A percentile compares a stretch with the other conserved stretches of the same genome.
Evolutionary conservation across 192 early-diverging fungal species (phyloP).

Genomic region (Umbelopsis sp.): DNA sequence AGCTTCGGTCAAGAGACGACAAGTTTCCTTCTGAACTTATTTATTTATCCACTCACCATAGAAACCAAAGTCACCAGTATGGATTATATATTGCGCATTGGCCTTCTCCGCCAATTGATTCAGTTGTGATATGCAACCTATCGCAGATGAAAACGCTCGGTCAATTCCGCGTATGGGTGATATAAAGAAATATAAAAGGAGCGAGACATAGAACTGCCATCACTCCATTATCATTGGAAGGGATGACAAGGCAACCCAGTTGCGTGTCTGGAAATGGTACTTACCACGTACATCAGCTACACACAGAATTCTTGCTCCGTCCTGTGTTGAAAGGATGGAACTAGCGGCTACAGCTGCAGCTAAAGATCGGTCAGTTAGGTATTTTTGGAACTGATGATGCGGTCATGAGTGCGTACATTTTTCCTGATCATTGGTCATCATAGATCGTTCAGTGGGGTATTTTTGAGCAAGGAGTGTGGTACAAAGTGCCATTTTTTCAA

Average conservation of each 20-base stretch:
- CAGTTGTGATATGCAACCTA: slow-evolving; percentile 59
- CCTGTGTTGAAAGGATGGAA: slow-evolving; percentile 26
- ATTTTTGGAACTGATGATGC: background rate
- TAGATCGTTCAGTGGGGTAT: slow-evolving; percentile 10
- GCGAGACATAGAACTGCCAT: background rate
- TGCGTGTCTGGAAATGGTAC: too few species aligned
- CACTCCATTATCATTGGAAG: background rate
- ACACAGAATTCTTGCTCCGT: slow-evolving; percentile 50
- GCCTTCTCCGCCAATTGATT: slow-evolving; percentile 56
- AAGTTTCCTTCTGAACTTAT: background rate
- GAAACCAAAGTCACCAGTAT: slow-evolving; percentile 65
- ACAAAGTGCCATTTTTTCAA: slow-evolving; percentile 18
- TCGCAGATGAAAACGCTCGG: background rate
- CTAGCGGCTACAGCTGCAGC: background rate
- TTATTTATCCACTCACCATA: slow-evolving; percentile 46
- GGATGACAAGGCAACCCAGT: too few species aligned
- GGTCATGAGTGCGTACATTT: background rate
- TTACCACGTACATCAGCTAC: slow-evolving; percentile 55
- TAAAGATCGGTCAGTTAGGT: background rate
- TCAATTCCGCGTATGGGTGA: slow-evolving; percentile 1
- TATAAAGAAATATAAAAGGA: too few species aligned
- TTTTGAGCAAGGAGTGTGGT: background rate
- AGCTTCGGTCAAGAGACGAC: background rate
- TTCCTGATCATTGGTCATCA: slow-evolving; percentile 9
- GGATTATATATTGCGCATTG: slow-evolving; percentile 54